Conservation (phyloP, 768 basidiomycete genomes). For the Suillus clintonianus region DNA sequence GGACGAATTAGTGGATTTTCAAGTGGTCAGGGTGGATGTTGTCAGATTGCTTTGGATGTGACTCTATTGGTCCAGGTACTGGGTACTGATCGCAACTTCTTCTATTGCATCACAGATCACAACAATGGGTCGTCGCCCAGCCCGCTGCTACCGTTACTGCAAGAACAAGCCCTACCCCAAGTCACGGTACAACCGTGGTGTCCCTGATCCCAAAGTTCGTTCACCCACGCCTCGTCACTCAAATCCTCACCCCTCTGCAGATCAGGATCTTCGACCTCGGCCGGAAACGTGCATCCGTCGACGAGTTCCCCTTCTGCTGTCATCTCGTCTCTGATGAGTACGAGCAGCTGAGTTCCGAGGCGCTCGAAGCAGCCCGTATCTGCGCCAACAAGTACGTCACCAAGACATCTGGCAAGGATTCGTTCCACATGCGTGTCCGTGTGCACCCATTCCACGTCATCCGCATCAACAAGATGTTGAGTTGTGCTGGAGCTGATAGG, state of each 20-base stretch:
- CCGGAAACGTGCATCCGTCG: slow-evolving; percentile 94
- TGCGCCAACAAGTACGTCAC: slow-evolving; percentile 99
- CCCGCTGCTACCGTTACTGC: slow-evolving; percentile 99
- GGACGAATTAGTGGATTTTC: background rate
- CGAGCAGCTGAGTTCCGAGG: slow-evolving; percentile 95
- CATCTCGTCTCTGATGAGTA: slow-evolving; percentile 99
- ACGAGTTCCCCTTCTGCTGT: slow-evolving; percentile 98
- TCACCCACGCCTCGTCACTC: background rate
- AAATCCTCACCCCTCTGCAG: slow-evolving; percentile 39
- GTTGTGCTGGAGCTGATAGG: slow-evolving; percentile 98
- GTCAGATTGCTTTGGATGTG: background rate
- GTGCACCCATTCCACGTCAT: slow-evolving; percentile 99
- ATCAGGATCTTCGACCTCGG: slow-evolving; percentile 97
- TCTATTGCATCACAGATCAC: background rate
- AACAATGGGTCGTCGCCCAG: slow-evolving; percentile 95
- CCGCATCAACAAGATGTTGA: slow-evolving; percentile 99
- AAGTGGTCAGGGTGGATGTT: slow-evolving; percentile 1
- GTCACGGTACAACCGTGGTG: slow-evolving; percentile 97
- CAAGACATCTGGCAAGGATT: slow-evolving; percentile 97
- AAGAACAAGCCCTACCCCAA: slow-evolving; percentile 99
- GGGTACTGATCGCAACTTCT: background rate
- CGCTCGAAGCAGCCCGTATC: slow-evolving; percentile 97
- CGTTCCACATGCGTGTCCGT: slow-evolving; percentile 97
- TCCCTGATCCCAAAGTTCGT: slow-evolving; percentile 88
- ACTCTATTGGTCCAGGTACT: background rate